Conservation (phyloP, 75 land plant genomes). For the Pseudotsuga menziesii region DNA sequence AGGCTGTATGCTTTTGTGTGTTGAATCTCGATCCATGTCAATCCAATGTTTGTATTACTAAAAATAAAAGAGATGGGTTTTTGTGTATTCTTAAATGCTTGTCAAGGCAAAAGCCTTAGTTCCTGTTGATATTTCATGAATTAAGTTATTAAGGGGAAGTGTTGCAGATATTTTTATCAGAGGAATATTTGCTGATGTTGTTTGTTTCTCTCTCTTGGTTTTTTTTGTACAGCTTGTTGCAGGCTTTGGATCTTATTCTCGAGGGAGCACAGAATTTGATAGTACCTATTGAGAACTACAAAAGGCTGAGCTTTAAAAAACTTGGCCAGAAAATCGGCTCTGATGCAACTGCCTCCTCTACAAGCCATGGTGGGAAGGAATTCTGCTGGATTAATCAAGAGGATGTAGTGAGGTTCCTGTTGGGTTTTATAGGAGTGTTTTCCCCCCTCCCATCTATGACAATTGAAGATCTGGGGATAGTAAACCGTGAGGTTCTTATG, state of each 20-base stretch:
- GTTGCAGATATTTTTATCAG: no score
- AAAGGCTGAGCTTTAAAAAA: slow-evolving; percentile 8
- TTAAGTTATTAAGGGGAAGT: no score
- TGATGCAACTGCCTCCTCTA: slow-evolving; percentile 13
- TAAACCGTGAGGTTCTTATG: slow-evolving; percentile 26
- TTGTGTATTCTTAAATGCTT: background rate
- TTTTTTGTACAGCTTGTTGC: slow-evolving; percentile 47
- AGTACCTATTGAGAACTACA: slow-evolving; percentile 42
- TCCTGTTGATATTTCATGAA: no score
- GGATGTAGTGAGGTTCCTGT: slow-evolving; percentile 66
- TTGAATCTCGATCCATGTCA: no score
- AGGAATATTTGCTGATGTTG: no score
- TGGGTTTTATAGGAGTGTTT: slow-evolving; percentile 61
- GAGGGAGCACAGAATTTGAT: slow-evolving; percentile 73
- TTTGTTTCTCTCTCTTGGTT: background rate
- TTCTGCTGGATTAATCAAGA: slow-evolving; percentile 84
- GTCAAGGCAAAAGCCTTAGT: no score
- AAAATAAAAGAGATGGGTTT: no score
- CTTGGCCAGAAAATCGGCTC: slow-evolving; percentile 3
- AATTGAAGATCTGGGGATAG: slow-evolving; percentile 58
- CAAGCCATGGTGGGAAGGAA: slow-evolving; percentile 29
- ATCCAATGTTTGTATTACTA: no score
- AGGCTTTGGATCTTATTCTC: slow-evolving; percentile 64
- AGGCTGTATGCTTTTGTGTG: no score
- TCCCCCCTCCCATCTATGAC: slow-evolving; percentile 63